Base-by-base conservation (phyloP, 192 early-diverging fungal genomes). In the Phycomyces blakesleeanus region DNA sequence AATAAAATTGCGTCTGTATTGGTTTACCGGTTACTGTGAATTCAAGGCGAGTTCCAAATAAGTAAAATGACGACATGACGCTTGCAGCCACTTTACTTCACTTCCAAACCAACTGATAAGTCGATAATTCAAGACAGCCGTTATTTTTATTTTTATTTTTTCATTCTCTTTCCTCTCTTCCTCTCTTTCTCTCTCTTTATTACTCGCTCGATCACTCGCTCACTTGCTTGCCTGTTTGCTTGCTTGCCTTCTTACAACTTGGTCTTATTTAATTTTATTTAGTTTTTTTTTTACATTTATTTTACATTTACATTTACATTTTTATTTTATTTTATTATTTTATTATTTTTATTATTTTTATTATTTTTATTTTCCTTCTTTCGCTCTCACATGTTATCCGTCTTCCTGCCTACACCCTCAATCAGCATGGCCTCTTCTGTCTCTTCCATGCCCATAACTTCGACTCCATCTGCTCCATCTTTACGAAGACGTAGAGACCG, bases 41-140 rank as follows among this genome's bases (percentile, higher is more conserved):
- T n/a, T n/a, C 7, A 5, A 5, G 29, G 7, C 29, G 29, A 34
- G 29, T 47, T 47, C 44, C 18, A 47, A 47, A 47, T 7, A 47
- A 47, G 44, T 18, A 14, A 47, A 47, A 47, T 47, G 44, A 47
- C 44, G 44, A 47, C 44, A 47, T 47, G 44, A 47, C 44, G 11
- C 29, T 34, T 34, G 29, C 29, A 47, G 44, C 12, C 15, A n/a
- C 44, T 47, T n/a, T 18, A 7, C 5, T 11, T 47, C 11, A n/a
- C 18, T n/a, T 47, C 44, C 18, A 3, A n/a, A 18, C 44, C 44
- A 3, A 3, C 44, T 47, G 18, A 18, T 18, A 14, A 47, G 44
- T 47, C 12, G 18, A 47, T 18, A n/a, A 47, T 47, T n/a, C 29
- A 34, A 34, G 29, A 34, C 29, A 47, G 44, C 44, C 18, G 44